phyloP scores from a whole-genome alignment of 495 filamentous ascomycete species.

The Lasiosphaeria hispida region DNA sequence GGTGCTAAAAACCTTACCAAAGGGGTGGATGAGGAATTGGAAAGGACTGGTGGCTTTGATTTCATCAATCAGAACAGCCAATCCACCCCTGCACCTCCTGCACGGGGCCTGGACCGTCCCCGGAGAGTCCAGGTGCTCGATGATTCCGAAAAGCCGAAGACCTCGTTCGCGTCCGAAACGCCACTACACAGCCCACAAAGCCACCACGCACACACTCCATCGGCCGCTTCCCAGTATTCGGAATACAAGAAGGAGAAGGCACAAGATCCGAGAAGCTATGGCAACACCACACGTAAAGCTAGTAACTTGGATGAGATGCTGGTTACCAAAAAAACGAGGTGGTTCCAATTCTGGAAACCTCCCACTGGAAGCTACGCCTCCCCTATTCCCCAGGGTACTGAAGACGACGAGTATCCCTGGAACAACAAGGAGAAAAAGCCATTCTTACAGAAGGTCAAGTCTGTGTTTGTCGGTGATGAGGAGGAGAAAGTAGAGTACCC shows the following conservation, averaged over 20 bases:
- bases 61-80: conserved; percentile 27
- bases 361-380: conserved; percentile 52
- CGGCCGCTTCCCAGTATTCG: conserved; percentile 35
- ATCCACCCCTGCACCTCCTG: conserved; percentile 21
- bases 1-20: conserved; percentile 58
- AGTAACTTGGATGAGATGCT: conserved; percentile 44
- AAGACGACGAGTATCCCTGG: conserved; percentile 41
- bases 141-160: conserved; percentile 28
- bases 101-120: conserved; percentile 28
- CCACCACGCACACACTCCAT: conserved; percentile 35
- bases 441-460: conserved; percentile 44
- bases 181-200: conserved; percentile 21
- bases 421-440: conserved; percentile 44
- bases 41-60: conserved; percentile 55
- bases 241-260: conserved; percentile 26
- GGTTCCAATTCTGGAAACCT: conserved; percentile 56
- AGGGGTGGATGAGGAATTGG: conserved; percentile 58
- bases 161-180: conserved; percentile 33
- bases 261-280: conserved; percentile 27
- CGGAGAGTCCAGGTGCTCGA: conserved; percentile 16
- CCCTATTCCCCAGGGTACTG: conserved; percentile 48
- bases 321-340: conserved; percentile 40
- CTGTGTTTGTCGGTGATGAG: conserved; percentile 32
- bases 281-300: conserved; percentile 46
- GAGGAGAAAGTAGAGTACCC: conserved; percentile 60